Conservation (phyloP, 331 rosid genomes). For the Malus hybrid region DNA sequence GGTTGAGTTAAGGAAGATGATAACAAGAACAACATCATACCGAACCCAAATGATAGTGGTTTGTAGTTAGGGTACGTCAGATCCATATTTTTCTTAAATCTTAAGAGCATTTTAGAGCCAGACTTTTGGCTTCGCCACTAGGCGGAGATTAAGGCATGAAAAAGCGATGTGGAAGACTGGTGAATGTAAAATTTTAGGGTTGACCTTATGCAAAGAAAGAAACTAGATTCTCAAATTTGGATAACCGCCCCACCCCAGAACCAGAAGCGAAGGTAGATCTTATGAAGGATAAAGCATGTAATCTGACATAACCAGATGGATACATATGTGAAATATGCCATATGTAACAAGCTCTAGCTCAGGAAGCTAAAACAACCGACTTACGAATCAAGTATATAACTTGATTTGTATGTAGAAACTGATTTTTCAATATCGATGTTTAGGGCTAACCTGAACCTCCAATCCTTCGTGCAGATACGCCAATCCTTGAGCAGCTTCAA, state of each 20-base stretch:
- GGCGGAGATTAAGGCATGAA: not conserved
- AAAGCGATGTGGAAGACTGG: not conserved
- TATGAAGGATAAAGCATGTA: not conserved
- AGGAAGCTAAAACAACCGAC: not conserved
- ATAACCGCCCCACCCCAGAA: not conserved
- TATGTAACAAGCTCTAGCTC: not conserved
- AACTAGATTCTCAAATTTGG: not conserved
- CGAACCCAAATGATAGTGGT: too few relatives aligned
- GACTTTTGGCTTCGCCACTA: too few relatives aligned
- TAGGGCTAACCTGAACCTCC: conserved; percentile 65
- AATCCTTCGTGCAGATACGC: conserved; percentile 73
- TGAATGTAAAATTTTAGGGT: not conserved
- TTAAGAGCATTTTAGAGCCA: too few relatives aligned
- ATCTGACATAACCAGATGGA: not conserved
- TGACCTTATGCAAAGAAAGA: not conserved
- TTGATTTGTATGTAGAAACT: not conserved
- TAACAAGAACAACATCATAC: too few relatives aligned
- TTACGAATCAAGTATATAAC: not conserved
- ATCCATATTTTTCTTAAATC: too few relatives aligned
- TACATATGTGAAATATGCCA: not conserved
- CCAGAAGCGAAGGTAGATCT: not conserved
- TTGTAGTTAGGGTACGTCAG: too few relatives aligned
- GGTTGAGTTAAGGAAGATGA: too few relatives aligned
- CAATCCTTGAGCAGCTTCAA: conserved; percentile 82
- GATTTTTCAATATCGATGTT: not conserved